Evolutionary conservation across 139 green algal species (phyloP).

Genomic region (Chlamydomonas incerta): DNA sequence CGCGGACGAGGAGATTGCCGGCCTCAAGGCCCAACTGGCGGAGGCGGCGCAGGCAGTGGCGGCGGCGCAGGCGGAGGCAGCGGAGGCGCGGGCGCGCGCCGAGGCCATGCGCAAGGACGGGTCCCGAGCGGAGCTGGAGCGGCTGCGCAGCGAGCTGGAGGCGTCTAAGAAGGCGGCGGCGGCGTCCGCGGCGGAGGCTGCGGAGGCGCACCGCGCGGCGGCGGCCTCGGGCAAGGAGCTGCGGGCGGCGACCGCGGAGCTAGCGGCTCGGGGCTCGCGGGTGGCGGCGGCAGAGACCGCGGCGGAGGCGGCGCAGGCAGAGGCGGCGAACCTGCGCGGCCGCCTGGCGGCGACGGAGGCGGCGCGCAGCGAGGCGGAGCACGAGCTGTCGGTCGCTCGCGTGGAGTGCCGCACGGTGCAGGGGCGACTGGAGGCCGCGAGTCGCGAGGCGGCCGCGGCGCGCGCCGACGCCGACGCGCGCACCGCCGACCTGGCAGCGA

Average conservation of each 20-base stretch:
- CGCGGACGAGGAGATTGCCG: slow-evolving; percentile 16
- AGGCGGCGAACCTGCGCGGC: background rate
- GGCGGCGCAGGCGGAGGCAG: slow-evolving; percentile 24
- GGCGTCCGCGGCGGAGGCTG: background rate
- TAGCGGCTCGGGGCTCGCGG: background rate
- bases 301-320: background rate
- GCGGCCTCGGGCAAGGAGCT: slow-evolving; percentile 3
- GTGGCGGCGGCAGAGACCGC: slow-evolving; percentile 16
- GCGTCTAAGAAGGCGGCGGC: slow-evolving; percentile 7
- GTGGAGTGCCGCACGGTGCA: background rate
- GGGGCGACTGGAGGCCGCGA: slow-evolving; percentile 6
- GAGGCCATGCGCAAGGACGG: slow-evolving; percentile 26
- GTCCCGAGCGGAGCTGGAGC: slow-evolving; percentile 13
- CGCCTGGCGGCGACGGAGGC: background rate
- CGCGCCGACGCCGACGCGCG: background rate
- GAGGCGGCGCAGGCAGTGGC: background rate
- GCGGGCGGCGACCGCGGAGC: background rate
- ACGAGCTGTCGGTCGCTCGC: background rate
- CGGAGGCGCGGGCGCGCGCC: slow-evolving; percentile 10
- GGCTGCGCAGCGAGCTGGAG: slow-evolving; percentile 21
- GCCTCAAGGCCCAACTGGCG: background rate
- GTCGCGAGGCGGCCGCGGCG: background rate
- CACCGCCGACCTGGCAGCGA: background rate
- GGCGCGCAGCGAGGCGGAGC: background rate
- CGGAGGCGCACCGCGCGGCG: slow-evolving; percentile 18